phyloP scores from a whole-genome alignment of 2,329 filamentous ascomycete species.

The Colletotrichum sp. region DNA sequence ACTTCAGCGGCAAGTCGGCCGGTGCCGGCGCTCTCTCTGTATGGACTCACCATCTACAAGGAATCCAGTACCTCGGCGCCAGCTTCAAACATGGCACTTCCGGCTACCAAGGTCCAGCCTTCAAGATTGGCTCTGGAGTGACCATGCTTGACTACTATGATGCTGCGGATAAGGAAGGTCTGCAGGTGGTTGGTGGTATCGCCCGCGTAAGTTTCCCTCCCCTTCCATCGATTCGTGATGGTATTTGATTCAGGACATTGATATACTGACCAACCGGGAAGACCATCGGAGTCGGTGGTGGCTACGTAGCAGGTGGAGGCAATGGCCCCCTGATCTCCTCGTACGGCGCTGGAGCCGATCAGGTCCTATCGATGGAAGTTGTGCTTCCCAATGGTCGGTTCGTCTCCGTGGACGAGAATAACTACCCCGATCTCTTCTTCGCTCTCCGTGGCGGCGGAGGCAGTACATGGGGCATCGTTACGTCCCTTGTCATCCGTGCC shows the following conservation, averaged over 20 bases:
- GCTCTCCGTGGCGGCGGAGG: conserved; percentile 53
- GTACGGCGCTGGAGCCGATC: conserved; percentile 38
- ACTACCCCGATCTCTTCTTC: conserved; percentile 51
- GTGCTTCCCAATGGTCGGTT: conserved; percentile 37
- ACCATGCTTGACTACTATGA: conserved; percentile 28
- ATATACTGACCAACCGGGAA: conserved; percentile 21
- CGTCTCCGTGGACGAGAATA: conserved; percentile 33
- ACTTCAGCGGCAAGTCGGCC: conserved; percentile 3
- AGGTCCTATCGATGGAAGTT: conserved; percentile 36
- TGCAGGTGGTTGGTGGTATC: conserved; percentile 30
- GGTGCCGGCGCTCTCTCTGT: neutral
- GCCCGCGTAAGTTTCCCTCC: conserved; percentile 47
- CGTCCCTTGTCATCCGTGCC: conserved; percentile 45
- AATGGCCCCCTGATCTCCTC: conserved; percentile 33
- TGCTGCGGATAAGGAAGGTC: conserved; percentile 22
- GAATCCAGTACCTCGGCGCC: neutral
- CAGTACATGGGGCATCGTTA: conserved; percentile 48
- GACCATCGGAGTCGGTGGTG: conserved; percentile 32
- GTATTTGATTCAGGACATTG: no score
- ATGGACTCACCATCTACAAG: neutral
- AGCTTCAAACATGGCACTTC: conserved; percentile 29
- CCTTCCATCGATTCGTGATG: no score
- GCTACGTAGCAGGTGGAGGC: conserved; percentile 37
- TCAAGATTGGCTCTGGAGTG: conserved; percentile 33
- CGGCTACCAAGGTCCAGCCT: conserved; percentile 23